phyloP scores from a whole-genome alignment of 2,329 filamentous ascomycete genomes.

The Zymoseptoria pseudotritici region DNA sequence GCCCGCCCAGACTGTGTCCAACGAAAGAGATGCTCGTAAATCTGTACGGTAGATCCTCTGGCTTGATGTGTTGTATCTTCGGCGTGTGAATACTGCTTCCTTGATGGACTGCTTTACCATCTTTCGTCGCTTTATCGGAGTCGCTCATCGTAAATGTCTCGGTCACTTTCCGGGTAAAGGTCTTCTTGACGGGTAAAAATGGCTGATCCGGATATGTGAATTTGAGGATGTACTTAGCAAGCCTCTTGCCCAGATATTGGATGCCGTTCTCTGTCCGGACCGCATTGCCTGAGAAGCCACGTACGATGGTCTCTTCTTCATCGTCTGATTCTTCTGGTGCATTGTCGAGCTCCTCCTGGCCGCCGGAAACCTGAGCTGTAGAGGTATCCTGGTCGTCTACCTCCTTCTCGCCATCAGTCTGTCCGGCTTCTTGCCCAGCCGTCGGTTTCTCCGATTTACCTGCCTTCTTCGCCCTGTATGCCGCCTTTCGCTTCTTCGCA shows the following conservation, averaged over 20 bases:
- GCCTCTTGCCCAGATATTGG: conserved; percentile 89
- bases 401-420: conserved; percentile 4
- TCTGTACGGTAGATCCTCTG: conserved; percentile 57
- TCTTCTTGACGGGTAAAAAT: conserved; percentile 60
- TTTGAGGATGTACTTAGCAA: conserved; percentile 82
- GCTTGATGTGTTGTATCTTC: conserved; percentile 34
- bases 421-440: conserved; percentile 2
- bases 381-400: conserved; percentile 23
- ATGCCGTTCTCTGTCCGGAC: conserved; percentile 90
- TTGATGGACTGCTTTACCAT: conserved; percentile 46
- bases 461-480: conserved; percentile 23
- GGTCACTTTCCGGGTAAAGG: conserved; percentile 42
- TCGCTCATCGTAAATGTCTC: conserved; percentile 40
- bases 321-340: conserved; percentile 50
- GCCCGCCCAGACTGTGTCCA: conserved; percentile 80
- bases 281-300: conserved; percentile 83
- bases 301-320: conserved; percentile 78
- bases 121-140: conserved; percentile 38
- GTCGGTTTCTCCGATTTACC: conserved; percentile 17
- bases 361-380: conserved; percentile 43
- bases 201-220: conserved; percentile 94
- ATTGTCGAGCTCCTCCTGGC: conserved; percentile 41
- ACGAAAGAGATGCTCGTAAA: conserved; percentile 95
- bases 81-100: conserved; percentile 53
- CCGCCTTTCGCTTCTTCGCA: conserved; percentile 52